Conservation (phyloP, 352 stramenopile species). For the Halophytophthora batemanensis region DNA sequence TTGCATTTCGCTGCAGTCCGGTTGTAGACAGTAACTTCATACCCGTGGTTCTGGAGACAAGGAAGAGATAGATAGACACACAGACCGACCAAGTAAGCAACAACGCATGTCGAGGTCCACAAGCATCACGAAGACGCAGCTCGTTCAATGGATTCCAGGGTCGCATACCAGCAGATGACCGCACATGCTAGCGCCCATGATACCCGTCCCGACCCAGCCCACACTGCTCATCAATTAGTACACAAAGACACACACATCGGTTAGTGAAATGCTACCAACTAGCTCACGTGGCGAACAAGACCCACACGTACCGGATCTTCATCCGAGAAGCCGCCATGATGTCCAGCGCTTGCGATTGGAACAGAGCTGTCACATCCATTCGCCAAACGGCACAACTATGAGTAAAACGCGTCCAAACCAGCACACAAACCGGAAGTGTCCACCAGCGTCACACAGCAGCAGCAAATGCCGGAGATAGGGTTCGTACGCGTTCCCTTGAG, state of each 20-base stretch:
- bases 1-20: slow-evolving; percentile 83
- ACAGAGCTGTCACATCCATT: slow-evolving; percentile 31
- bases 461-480: background rate
- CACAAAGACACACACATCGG: background rate
- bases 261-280: too few relatives aligned
- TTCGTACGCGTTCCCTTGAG: slow-evolving; percentile 50
- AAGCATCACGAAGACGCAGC: background rate
- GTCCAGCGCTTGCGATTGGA: slow-evolving; percentile 57
- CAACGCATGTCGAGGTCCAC: background rate
- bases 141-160: background rate
- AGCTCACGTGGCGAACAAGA: too few relatives aligned
- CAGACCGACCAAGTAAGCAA: background rate
- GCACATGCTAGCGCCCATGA: slow-evolving; percentile 91
- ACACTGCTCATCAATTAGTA: slow-evolving; percentile 32
- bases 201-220: slow-evolving; percentile 84
- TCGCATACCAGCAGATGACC: slow-evolving; percentile 75
- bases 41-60: slow-evolving; percentile 61
- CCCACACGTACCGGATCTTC: slow-evolving; percentile 47
- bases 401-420: slow-evolving; percentile 5
- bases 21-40: slow-evolving; percentile 86
- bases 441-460: background rate
- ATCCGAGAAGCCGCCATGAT: slow-evolving; percentile 49
- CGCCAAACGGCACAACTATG: background rate
- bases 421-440: background rate
- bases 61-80: background rate